Conservation (phyloP, 208 protist species). For the Trypanosoma melophagium region DNA sequence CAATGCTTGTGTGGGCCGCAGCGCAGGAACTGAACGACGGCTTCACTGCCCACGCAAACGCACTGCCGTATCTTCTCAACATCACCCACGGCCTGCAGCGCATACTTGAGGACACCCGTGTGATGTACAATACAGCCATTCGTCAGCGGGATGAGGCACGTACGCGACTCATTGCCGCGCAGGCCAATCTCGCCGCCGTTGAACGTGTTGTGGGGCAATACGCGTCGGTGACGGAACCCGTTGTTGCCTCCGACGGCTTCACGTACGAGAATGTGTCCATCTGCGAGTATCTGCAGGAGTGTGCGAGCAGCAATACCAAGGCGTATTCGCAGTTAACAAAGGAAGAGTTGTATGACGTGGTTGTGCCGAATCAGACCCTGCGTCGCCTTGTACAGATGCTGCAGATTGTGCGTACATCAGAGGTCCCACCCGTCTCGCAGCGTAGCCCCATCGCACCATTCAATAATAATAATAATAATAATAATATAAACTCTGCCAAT, state of each 20-base stretch:
- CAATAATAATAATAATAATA: neutral
- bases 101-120: conserved; percentile 60
- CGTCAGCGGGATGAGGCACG: conserved; percentile 58
- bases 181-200: conserved; percentile 59
- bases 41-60: conserved; percentile 33
- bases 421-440: conserved; percentile 38
- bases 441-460: conserved; percentile 34
- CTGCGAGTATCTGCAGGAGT: conserved; percentile 71
- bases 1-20: conserved; percentile 39
- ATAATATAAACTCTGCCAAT: neutral
- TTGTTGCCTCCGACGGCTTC: conserved; percentile 87
- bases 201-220: conserved; percentile 71
- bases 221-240: conserved; percentile 65
- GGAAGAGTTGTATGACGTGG: conserved; percentile 80
- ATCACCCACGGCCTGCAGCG: conserved; percentile 45
- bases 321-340: conserved; percentile 85
- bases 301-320: conserved; percentile 67
- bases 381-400: conserved; percentile 67
- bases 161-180: conserved; percentile 47
- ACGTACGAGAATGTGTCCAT: conserved; percentile 80
- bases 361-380: conserved; percentile 78
- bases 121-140: conserved; percentile 69
- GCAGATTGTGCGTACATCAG: conserved; percentile 42
- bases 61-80: conserved; percentile 42
- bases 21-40: conserved; percentile 51